Percentiles rank a stretch among this genome's conserved stretches.
Conservation (phyloP, 257 asterid genomes). For the Solanum dulcamara region DNA sequence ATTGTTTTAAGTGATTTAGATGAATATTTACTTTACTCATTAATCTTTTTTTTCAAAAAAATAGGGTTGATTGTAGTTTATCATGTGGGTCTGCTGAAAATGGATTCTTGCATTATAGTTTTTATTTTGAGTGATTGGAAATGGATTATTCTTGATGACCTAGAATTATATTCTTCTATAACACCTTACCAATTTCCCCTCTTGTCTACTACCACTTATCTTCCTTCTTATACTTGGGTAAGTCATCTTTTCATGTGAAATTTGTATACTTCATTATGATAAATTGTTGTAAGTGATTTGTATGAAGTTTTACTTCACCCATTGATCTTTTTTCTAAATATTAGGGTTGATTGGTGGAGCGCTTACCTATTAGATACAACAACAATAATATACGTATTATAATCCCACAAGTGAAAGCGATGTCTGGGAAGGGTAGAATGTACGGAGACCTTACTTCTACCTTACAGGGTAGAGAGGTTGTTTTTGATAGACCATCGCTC, state of each 20-base stretch:
- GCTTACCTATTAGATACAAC: background rate
- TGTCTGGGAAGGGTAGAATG: background rate
- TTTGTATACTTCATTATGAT: background rate
- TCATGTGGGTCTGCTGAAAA: background rate
- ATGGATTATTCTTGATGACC: background rate
- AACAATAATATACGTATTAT: too few species aligned
- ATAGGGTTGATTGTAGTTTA: background rate
- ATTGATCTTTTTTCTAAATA: too few species aligned
- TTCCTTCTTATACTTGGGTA: background rate
- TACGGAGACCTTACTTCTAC: background rate
- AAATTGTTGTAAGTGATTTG: background rate
- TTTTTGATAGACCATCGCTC: background rate
- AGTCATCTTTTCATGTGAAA: background rate
- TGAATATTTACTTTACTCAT: background rate
- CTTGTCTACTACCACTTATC: background rate
- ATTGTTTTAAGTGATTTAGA: background rate
- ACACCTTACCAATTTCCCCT: background rate
- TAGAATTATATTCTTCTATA: background rate
- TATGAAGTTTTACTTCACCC: background rate
- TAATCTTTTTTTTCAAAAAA: too few species aligned
- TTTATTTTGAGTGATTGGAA: background rate
- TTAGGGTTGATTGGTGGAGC: background rate
- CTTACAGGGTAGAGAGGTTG: background rate
- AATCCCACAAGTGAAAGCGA: background rate
- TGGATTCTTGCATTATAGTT: background rate